A percentile compares a stretch with the other conserved stretches of the same genome.
phyloP scores from a whole-genome alignment of 495 filamentous ascomycete species.

The Tetracladium marchalianum region DNA sequence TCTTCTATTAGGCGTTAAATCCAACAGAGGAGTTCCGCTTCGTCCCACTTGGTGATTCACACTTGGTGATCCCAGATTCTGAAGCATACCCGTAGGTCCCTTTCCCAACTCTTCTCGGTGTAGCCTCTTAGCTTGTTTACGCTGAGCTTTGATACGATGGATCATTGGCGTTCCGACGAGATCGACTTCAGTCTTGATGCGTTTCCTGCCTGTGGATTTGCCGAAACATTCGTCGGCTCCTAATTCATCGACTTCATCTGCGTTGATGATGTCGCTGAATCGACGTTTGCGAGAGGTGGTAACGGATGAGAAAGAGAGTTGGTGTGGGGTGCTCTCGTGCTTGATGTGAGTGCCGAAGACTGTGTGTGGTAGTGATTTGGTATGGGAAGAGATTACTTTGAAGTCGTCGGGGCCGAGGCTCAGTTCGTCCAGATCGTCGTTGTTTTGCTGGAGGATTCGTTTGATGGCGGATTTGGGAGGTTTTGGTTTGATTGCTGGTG shows the following conservation, averaged over 20 bases:
- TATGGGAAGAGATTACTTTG: constrained; percentile 15
- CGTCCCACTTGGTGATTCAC: no score
- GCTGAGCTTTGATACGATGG: neutral
- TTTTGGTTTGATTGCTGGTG: constrained; percentile 1
- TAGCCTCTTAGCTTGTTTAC: neutral
- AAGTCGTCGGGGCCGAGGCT: constrained; percentile 19
- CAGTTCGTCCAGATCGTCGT: constrained; percentile 26
- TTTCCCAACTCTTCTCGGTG: neutral
- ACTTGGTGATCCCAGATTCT: no score
- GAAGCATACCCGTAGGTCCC: neutral
- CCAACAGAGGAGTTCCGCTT: constrained; percentile 5
- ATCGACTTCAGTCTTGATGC: constrained; percentile 6
- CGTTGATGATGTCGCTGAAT: neutral
- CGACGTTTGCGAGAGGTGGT: constrained; percentile 10
- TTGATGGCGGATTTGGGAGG: neutral
- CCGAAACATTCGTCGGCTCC: neutral
- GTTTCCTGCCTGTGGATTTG: neutral
- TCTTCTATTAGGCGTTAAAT: constrained; percentile 4
- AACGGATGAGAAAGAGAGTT: neutral
- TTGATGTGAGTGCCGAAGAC: neutral
- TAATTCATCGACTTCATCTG: constrained; percentile 12
- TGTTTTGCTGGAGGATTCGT: neutral
- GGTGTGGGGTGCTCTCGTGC: constrained; percentile 4
- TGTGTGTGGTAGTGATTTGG: neutral
- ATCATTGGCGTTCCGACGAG: neutral